These are phyloP conservation scores for Kodamaea sagamina DNA, from an alignment of 805 yeast species.

Conservation along the genomic window DNA sequence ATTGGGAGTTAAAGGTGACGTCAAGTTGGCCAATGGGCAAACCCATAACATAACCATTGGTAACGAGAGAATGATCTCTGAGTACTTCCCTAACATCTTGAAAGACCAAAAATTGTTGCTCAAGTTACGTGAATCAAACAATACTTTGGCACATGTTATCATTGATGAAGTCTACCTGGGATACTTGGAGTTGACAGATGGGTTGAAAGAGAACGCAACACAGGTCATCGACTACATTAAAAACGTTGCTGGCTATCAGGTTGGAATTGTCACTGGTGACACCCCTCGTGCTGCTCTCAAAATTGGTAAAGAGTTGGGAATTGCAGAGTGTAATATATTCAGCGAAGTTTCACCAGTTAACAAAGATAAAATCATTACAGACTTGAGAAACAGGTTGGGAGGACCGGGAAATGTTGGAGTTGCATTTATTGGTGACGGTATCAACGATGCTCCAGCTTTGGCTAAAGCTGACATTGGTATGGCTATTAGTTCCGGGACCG, in stretches of 20 bases:
- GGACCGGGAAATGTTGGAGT: constrained; percentile 43
- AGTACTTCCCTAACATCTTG: constrained; percentile 17
- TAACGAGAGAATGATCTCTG: constrained; percentile 43
- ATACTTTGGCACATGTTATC: constrained; percentile 57
- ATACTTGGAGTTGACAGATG: constrained; percentile 64
- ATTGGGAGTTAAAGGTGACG: constrained; percentile 44
- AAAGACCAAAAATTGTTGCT: constrained; percentile 15
- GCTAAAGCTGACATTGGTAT: constrained; percentile 87
- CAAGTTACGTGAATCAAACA: constrained; percentile 26
- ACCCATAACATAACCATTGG: constrained; percentile 52
- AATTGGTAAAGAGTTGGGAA: constrained; percentile 69
- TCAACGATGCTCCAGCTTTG: constrained; percentile 96
- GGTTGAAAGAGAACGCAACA: constrained; percentile 63
- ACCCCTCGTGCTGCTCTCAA: constrained; percentile 57
- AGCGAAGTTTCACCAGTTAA: constrained; percentile 77
- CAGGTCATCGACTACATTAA: constrained; percentile 58
- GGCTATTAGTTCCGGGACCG: constrained; percentile 91
- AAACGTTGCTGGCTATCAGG: constrained; percentile 50
- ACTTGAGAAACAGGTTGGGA: constrained; percentile 51
- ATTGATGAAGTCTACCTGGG: constrained; percentile 65
- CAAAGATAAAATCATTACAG: constrained; percentile 66
- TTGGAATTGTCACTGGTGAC: constrained; percentile 94
- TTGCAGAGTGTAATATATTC: constrained; percentile 62
- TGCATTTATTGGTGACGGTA: constrained; percentile 96
- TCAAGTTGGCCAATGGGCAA: constrained; percentile 30